Evolutionary conservation across 192 early-diverging fungal species (phyloP).

Genomic region (Entomortierella chlamydospora): DNA sequence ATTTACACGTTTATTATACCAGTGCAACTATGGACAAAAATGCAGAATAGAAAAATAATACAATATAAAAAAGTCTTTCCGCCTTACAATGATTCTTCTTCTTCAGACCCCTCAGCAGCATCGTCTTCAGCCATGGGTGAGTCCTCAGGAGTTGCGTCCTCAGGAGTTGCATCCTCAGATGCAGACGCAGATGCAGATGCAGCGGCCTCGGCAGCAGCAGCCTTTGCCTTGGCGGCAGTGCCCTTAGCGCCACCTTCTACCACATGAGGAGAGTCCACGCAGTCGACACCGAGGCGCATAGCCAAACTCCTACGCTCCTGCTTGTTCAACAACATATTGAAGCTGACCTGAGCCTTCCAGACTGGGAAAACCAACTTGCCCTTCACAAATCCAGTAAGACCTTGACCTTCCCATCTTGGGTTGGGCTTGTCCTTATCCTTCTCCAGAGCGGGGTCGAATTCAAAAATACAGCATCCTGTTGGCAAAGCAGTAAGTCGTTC

Average conservation of each 20-base stretch:
- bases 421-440: slow-evolving; percentile 49
- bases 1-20: too few relatives aligned
- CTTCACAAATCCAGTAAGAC: slow-evolving; percentile 49
- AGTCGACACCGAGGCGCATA: slow-evolving; percentile 52
- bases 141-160: slow-evolving; percentile 15
- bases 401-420: slow-evolving; percentile 51
- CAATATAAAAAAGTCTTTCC: not conserved
- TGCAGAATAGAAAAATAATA: not conserved
- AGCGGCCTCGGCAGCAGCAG: slow-evolving; percentile 3
- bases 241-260: slow-evolving; percentile 49
- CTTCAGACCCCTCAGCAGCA: not conserved
- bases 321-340: slow-evolving; percentile 81
- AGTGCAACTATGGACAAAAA: too few relatives aligned
- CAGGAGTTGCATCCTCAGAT: slow-evolving; percentile 16
- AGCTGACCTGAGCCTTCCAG: slow-evolving; percentile 78
- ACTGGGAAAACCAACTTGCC: slow-evolving; percentile 70
- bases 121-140: slow-evolving; percentile 24
- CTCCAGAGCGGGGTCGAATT: slow-evolving; percentile 62
- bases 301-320: slow-evolving; percentile 69
- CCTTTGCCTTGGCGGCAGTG: slow-evolving; percentile 28
- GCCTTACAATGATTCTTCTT: not conserved
- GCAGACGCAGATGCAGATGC: too few relatives aligned
- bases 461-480: slow-evolving; percentile 69
- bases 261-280: slow-evolving; percentile 50
- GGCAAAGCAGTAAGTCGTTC: slow-evolving; percentile 35